These are phyloP conservation scores for Scolecobasidium constrictum DNA, from an alignment of 2,329 filamentous ascomycete species.

Conservation along the genomic window DNA sequence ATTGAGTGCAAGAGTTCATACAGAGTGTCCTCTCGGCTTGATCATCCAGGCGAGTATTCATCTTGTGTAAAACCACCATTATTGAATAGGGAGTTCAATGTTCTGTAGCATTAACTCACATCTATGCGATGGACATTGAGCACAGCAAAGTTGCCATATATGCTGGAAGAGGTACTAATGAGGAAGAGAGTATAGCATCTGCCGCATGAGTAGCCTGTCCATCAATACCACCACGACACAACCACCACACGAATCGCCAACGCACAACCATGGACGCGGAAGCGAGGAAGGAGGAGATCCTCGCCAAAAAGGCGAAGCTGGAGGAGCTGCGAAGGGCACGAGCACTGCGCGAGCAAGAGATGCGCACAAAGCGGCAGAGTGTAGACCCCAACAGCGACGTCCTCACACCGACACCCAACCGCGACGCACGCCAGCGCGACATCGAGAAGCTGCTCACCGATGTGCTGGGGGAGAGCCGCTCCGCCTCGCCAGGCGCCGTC, in stretches of 20 bases:
- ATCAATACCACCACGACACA: too few species aligned
- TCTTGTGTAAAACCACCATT: too few species aligned
- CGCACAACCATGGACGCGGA: conserved; percentile 38
- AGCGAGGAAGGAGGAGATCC: conserved; percentile 86
- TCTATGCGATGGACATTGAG: too few species aligned
- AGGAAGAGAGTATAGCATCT: too few species aligned
- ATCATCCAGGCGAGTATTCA: too few species aligned
- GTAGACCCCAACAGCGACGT: conserved; percentile 21
- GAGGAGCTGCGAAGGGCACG: conserved; percentile 90
- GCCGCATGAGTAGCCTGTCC: too few species aligned
- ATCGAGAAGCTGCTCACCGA: conserved; percentile 80
- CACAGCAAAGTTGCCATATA: too few species aligned
- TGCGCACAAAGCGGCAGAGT: conserved; percentile 57
- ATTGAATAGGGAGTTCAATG: too few species aligned
- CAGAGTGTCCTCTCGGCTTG: too few species aligned
- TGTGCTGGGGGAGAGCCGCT: conserved; percentile 68
- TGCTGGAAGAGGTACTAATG: too few species aligned
- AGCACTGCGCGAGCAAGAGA: conserved; percentile 69
- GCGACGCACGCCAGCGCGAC: conserved; percentile 59
- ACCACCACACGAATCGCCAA: background rate
- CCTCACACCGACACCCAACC: conserved; percentile 54
- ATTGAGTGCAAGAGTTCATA: too few species aligned
- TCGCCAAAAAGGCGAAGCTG: conserved; percentile 93
- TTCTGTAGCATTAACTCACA: too few species aligned
- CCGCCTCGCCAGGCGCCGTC: conserved; percentile 51